These are phyloP conservation scores for Massarina eburnea DNA, from an alignment of 2,329 filamentous ascomycete species.

Conservation along the genomic window DNA sequence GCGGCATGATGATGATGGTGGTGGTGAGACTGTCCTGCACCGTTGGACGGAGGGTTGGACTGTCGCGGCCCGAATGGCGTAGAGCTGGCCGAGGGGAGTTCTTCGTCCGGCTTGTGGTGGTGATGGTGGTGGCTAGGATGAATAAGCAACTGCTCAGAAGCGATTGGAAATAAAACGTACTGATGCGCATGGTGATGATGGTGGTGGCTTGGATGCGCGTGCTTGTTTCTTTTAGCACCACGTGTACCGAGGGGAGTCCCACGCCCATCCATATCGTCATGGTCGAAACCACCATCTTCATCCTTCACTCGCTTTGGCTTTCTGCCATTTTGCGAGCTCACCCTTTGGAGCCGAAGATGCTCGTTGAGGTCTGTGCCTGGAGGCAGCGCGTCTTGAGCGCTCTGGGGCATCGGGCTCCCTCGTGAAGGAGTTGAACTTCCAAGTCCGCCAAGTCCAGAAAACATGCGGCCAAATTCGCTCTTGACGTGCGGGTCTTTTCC, in stretches of 20 bases:
- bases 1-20: conserved; percentile 44
- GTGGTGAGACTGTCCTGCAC: conserved; percentile 34
- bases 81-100: conserved; percentile 36
- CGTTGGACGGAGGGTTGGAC: conserved; percentile 34
- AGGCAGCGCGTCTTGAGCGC: conserved; percentile 25
- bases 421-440: conserved; percentile 59
- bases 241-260: conserved; percentile 65
- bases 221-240: conserved; percentile 64
- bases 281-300: conserved; percentile 66
- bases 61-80: conserved; percentile 25
- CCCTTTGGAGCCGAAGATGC: conserved; percentile 33
- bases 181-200: conserved; percentile 62
- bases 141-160: not conserved
- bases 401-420: conserved; percentile 51
- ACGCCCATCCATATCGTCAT: conserved; percentile 67
- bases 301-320: conserved; percentile 69
- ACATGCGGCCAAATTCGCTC: conserved; percentile 92
- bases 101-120: conserved; percentile 56
- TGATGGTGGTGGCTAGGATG: conserved; percentile 53
- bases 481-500: conserved; percentile 87
- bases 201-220: conserved; percentile 55
- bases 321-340: conserved; percentile 41
- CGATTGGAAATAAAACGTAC: conserved; percentile 42
- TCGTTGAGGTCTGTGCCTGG: conserved; percentile 34
- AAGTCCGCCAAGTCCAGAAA: conserved; percentile 82